A percentile compares a stretch with the other conserved stretches of the same genome.
Evolutionary conservation across 768 basidiomycete genomes (phyloP).

Genomic region (Symmetrospora coprosmae): DNA sequence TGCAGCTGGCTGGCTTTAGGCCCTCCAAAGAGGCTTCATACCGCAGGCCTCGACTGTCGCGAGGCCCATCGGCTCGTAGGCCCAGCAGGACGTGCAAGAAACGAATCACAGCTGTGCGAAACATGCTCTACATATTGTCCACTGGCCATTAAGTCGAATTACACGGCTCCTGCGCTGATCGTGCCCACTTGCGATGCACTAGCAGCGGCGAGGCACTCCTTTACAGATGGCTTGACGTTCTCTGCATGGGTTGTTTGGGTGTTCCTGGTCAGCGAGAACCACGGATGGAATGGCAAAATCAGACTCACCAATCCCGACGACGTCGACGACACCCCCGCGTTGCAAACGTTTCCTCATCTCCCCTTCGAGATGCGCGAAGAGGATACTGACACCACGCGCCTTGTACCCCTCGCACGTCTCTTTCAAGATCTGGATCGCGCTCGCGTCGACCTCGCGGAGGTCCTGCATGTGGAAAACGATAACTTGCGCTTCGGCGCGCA

Average conservation of each 20-base stretch:
- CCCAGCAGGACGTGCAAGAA: too few relatives aligned
- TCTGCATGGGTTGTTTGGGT: too few relatives aligned
- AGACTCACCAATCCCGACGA: slow-evolving; percentile 5
- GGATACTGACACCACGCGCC: not conserved
- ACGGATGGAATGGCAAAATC: too few relatives aligned
- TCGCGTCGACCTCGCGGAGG: slow-evolving; percentile 78
- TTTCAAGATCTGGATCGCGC: slow-evolving; percentile 36
- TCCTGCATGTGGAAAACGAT: slow-evolving; percentile 71
- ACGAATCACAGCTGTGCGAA: too few relatives aligned
- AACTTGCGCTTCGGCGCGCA: slow-evolving; percentile 26
- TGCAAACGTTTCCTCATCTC: not conserved
- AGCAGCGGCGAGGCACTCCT: not conserved
- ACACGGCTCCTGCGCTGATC: too few relatives aligned
- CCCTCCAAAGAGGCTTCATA: too few relatives aligned
- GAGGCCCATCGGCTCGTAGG: too few relatives aligned
- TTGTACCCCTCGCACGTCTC: slow-evolving; percentile 28
- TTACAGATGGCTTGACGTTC: not conserved
- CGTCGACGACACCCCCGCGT: not conserved
- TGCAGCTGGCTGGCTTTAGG: too few relatives aligned
- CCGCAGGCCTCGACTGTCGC: too few relatives aligned
- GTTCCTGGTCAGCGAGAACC: too few relatives aligned
- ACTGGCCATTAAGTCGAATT: too few relatives aligned
- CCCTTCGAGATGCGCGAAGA: slow-evolving; percentile 17
- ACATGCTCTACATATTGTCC: too few relatives aligned
- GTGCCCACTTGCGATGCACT: not conserved